Percentiles rank a stretch among this genome's conserved stretches.
phyloP scores from a whole-genome alignment of 148 eudicot species.

The Heliamphora exappendiculata region DNA sequence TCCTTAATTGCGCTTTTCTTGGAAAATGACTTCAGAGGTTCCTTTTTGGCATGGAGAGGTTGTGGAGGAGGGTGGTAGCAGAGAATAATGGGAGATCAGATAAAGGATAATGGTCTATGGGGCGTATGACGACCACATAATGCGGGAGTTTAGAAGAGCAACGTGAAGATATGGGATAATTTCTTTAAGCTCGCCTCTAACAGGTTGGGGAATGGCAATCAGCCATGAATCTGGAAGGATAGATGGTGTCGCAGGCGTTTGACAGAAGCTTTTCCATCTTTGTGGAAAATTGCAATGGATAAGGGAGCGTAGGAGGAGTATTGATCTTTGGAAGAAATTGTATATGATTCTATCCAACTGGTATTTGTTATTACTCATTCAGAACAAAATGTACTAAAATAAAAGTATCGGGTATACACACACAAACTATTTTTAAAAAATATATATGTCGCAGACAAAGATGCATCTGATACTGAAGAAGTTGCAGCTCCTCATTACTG shows the following conservation, averaged over 20 bases:
- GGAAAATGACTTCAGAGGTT: background rate
- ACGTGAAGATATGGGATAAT: background rate
- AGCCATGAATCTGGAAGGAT: background rate
- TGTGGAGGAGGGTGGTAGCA: background rate
- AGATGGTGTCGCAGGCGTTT: background rate
- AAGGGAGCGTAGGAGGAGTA: background rate
- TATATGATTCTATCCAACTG: background rate
- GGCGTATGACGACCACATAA: background rate
- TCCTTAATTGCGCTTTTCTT: background rate
- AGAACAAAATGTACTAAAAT: background rate
- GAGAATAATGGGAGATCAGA: background rate
- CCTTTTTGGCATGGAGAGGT: background rate
- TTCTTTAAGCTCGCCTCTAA: background rate
- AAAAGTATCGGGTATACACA: background rate
- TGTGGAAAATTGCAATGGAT: background rate
- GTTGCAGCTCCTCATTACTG: background rate
- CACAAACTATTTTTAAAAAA: background rate
- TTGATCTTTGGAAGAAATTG: background rate
- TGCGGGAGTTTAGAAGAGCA: slow-evolving; percentile 1
- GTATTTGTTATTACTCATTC: background rate
- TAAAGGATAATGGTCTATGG: background rate
- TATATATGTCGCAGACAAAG: background rate
- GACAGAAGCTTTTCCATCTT: background rate
- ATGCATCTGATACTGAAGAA: background rate
- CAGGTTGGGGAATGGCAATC: background rate